A percentile compares a stretch with the other conserved stretches of the same genome.
Evolutionary conservation across 441 rosid species (phyloP).

Genomic region (Adansonia rubrostipa): DNA sequence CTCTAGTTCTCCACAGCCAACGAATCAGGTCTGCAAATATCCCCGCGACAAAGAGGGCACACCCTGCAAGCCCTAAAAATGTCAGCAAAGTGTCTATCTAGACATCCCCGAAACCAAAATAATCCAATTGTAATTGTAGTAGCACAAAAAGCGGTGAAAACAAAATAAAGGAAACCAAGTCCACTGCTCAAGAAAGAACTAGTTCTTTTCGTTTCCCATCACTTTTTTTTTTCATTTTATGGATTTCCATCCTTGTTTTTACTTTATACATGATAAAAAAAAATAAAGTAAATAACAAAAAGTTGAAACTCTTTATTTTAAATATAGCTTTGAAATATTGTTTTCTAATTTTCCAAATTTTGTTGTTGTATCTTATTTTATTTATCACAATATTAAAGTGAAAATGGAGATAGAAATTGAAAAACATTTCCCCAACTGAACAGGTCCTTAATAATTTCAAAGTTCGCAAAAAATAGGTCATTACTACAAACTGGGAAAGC

Average conservation of each 20-base stretch:
- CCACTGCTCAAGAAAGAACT: background rate
- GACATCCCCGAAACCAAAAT: background rate
- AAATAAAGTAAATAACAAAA: background rate
- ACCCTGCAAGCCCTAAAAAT: constrained; percentile 59
- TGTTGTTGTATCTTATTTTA: background rate
- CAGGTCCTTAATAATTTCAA: background rate
- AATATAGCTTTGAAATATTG: background rate
- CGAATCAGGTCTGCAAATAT: constrained; percentile 69
- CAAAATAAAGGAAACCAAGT: background rate
- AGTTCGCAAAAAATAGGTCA: background rate
- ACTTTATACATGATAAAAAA: background rate
- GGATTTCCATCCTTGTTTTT: background rate
- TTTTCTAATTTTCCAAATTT: background rate
- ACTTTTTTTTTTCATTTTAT: background rate
- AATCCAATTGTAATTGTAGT: background rate
- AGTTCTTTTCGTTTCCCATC: background rate
- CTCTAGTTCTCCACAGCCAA: constrained; percentile 46
- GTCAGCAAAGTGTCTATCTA: constrained; percentile 4
- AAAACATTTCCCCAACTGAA: background rate
- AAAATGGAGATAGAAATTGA: background rate
- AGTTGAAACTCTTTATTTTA: background rate
- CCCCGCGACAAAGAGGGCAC: constrained; percentile 95
- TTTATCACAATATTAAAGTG: background rate
- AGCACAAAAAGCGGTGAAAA: background rate
- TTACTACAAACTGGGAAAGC: background rate